These are phyloP conservation scores for Croton setiger DNA, from an alignment of 441 rosid genomes.

Conservation along the genomic window DNA sequence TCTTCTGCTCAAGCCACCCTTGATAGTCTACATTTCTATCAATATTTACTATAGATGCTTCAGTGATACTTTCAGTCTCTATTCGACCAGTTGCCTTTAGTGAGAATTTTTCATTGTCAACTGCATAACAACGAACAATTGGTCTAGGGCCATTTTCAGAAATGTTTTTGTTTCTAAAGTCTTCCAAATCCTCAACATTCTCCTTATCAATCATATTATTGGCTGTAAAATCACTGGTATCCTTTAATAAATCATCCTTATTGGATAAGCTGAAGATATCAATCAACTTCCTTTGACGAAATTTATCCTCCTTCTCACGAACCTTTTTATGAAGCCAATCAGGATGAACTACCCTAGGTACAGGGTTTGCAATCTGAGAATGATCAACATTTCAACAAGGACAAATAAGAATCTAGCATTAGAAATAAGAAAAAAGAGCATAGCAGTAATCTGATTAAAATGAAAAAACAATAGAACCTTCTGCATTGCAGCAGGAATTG, in stretches of 20 bases:
- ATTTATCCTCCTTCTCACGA: slow-evolving; percentile 91
- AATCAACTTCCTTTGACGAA: slow-evolving; percentile 80
- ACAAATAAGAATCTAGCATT: background rate
- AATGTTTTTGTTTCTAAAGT: slow-evolving; percentile 52
- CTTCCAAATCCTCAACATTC: slow-evolving; percentile 74
- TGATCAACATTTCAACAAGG: slow-evolving; percentile 25
- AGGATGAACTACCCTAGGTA: slow-evolving; percentile 96
- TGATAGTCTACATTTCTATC: slow-evolving; percentile 80
- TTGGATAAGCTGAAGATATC: slow-evolving; percentile 56
- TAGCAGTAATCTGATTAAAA: slow-evolving; percentile 16
- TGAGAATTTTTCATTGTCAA: slow-evolving; percentile 33
- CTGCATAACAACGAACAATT: slow-evolving; percentile 60
- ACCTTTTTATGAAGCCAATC: slow-evolving; percentile 98
- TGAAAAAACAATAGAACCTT: slow-evolving; percentile 55
- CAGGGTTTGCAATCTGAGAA: slow-evolving; percentile 88
- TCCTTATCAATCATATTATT: slow-evolving; percentile 31
- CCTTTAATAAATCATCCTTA: slow-evolving; percentile 36
- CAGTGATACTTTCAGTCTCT: slow-evolving; percentile 27
- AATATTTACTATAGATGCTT: slow-evolving; percentile 41
- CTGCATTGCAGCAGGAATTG: slow-evolving; percentile 99
- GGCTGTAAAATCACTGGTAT: slow-evolving; percentile 23
- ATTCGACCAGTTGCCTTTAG: slow-evolving; percentile 25
- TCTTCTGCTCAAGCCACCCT: slow-evolving; percentile 95
- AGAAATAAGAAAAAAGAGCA: slow-evolving; percentile 7
- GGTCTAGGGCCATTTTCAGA: slow-evolving; percentile 60